Percentiles rank a stretch among this genome's conserved stretches.
phyloP scores from a whole-genome alignment of 148 eudicot species.

The Cornus controversa region DNA sequence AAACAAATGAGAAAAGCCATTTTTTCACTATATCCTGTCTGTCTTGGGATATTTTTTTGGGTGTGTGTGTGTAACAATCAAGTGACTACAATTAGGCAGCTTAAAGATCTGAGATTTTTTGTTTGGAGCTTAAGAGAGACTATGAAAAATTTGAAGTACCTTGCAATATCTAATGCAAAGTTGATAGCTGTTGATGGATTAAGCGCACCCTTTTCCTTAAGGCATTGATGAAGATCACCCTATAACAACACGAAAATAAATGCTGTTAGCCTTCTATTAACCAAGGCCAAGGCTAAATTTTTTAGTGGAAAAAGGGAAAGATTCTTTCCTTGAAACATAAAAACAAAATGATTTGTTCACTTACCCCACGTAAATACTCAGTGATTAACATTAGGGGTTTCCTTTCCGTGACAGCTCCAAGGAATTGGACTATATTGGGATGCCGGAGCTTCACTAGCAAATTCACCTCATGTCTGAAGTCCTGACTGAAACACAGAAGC shows the following conservation, averaged over 20 bases:
- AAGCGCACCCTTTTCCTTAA: slow-evolving; percentile 89
- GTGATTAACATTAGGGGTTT: slow-evolving; percentile 97
- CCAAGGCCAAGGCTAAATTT: not conserved
- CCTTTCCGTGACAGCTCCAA: slow-evolving; percentile 97
- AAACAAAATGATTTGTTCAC: not conserved
- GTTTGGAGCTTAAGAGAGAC: not conserved
- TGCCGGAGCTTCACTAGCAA: slow-evolving; percentile 98
- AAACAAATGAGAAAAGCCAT: not conserved
- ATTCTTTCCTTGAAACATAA: not conserved
- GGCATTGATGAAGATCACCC: slow-evolving; percentile 95
- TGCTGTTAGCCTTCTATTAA: not conserved
- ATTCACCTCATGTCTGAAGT: slow-evolving; percentile 97
- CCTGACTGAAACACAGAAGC: slow-evolving; percentile 61
- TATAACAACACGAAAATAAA: slow-evolving; percentile 21
- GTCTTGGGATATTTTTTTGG: too few species aligned
- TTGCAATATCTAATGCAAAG: slow-evolving; percentile 95
- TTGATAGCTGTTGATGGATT: slow-evolving; percentile 77
- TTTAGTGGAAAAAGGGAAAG: not conserved
- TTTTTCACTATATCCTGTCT: not conserved
- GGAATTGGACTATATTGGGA: slow-evolving; percentile 96
- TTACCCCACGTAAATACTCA: slow-evolving; percentile 92
- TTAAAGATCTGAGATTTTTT: not conserved
- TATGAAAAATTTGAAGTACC: slow-evolving; percentile 37
- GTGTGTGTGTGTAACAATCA: not conserved
- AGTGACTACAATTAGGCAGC: not conserved